These are phyloP conservation scores for Colletotrichum lupini DNA, from an alignment of 2,329 filamentous ascomycete species.

Conservation along the genomic window DNA sequence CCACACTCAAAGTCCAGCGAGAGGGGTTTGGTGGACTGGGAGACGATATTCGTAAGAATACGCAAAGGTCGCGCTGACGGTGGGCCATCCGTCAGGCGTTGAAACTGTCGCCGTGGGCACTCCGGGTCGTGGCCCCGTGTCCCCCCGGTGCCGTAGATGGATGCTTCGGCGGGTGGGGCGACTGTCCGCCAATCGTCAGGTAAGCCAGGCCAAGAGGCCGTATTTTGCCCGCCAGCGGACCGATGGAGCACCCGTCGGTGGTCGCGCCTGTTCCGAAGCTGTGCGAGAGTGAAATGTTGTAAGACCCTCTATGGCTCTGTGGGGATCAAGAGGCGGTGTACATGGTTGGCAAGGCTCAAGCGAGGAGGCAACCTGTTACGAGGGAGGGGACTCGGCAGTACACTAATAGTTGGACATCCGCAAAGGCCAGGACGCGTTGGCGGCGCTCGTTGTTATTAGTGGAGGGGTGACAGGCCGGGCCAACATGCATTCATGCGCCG, in stretches of 20 bases:
- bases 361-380: slow-evolving; percentile 19
- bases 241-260: not conserved
- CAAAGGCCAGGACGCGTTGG: not conserved
- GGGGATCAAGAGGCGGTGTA: slow-evolving; percentile 34
- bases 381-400: not conserved
- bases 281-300: not conserved
- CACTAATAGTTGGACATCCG: not conserved
- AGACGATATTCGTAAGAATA: slow-evolving; percentile 42
- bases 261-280: slow-evolving; percentile 13
- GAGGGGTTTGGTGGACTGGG: slow-evolving; percentile 72
- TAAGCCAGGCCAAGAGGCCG: slow-evolving; percentile 10
- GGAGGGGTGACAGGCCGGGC: not conserved
- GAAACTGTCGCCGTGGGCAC: slow-evolving; percentile 10
- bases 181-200: slow-evolving; percentile 22
- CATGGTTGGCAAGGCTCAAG: not conserved
- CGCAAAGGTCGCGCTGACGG: slow-evolving; percentile 35
- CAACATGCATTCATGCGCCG: slow-evolving; percentile 13
- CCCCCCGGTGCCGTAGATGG: slow-evolving; percentile 28
- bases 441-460: not conserved
- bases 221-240: slow-evolving; percentile 13
- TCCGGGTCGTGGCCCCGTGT: slow-evolving; percentile 4
- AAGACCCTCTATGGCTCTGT: slow-evolving; percentile 5
- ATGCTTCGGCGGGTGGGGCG: slow-evolving; percentile 26
- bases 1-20: slow-evolving; percentile 74
- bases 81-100: slow-evolving; percentile 35